Evolutionary conservation across 2,329 filamentous ascomycete species (phyloP).

Genomic region (Fusarium sacchari): DNA sequence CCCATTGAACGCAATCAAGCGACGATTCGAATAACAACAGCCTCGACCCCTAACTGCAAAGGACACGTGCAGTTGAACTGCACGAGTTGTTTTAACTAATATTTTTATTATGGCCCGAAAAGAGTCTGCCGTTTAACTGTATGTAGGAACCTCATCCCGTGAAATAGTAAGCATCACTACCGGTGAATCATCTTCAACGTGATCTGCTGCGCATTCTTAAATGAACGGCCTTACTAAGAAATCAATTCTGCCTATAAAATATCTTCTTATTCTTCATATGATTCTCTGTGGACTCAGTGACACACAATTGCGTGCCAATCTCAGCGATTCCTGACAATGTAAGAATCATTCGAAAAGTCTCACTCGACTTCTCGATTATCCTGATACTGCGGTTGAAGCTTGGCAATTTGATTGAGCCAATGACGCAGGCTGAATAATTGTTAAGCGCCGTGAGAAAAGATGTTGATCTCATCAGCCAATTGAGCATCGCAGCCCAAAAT

Average conservation of each 20-base stretch:
- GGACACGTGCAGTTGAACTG: rapidly evolving
- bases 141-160: neutral
- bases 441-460: neutral
- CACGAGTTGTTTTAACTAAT: no score
- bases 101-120: no score
- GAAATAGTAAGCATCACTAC: neutral
- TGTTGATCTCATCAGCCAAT: neutral
- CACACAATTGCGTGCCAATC: neutral
- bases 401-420: neutral
- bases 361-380: neutral
- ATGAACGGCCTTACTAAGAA: rapidly evolving
- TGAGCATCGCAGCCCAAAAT: neutral
- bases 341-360: neutral
- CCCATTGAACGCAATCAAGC: no score
- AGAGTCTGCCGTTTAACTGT: neutral
- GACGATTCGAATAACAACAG: no score
- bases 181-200: no score
- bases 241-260: rapidly evolving
- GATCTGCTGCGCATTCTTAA: neutral
- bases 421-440: neutral
- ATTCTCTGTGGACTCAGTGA: no score
- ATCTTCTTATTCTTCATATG: neutral
- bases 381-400: no score
- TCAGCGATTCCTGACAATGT: no score
- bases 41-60: neutral